Percentiles rank a stretch among this genome's conserved stretches.
Evolutionary conservation across 2,329 filamentous ascomycete species (phyloP).

Genomic region (Reticulascus tulasneorum): DNA sequence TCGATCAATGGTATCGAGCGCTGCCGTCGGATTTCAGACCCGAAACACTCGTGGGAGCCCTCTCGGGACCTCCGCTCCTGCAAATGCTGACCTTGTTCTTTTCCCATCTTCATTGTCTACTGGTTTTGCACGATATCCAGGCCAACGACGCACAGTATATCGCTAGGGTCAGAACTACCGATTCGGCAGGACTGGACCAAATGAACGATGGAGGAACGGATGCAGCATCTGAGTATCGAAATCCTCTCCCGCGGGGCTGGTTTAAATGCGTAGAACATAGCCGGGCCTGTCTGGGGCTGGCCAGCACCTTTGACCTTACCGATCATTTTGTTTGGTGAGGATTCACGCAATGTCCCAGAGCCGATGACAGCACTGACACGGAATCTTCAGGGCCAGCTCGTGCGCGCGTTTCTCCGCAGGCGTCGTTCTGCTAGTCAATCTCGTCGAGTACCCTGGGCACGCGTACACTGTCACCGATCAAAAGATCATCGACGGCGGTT

Average conservation of each 20-base stretch:
- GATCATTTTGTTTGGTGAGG: no score
- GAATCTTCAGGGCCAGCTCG: conserved; percentile 23
- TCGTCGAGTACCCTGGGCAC: no score
- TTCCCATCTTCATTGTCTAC: conserved; percentile 31
- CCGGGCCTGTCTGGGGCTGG: conserved; percentile 28
- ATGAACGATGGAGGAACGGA: conserved; percentile 19
- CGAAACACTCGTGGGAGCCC: conserved; percentile 26
- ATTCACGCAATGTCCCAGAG: conserved; percentile 23
- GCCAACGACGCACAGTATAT: conserved; percentile 34
- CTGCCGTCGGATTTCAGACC: conserved; percentile 29
- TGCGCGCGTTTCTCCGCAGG: conserved; percentile 28
- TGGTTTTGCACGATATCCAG: conserved; percentile 34
- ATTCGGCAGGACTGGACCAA: conserved; percentile 20
- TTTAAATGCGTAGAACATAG: conserved; percentile 26
- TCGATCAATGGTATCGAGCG: conserved; percentile 32
- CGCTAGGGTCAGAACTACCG: conserved; percentile 24
- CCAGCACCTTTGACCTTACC: no score
- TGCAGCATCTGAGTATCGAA: conserved; percentile 2
- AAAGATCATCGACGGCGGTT: no score
- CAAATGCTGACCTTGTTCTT: conserved; percentile 34
- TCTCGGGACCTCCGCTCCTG: conserved; percentile 20
- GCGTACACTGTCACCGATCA: no score
- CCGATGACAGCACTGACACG: conserved; percentile 26
- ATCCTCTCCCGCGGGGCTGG: conserved; percentile 25
- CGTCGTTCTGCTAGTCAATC: conserved; percentile 29